Evolutionary conservation across 352 stramenopile genomes (phyloP).

Genomic region (Phytophthora vignae): DNA sequence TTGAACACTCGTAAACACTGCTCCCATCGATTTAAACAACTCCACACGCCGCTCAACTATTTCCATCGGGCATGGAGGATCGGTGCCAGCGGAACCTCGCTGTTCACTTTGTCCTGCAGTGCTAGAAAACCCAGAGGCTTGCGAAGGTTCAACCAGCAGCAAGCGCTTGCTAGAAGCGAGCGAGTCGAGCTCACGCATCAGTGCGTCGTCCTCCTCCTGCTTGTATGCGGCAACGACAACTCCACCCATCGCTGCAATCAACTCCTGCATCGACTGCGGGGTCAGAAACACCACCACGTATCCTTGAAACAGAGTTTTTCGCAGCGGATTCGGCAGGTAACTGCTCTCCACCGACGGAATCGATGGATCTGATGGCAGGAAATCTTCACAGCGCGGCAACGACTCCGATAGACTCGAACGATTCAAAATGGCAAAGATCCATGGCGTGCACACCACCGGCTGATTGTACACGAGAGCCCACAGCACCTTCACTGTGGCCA

Average conservation of each 20-base stretch:
- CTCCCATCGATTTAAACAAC: constrained; percentile 68
- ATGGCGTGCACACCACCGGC: constrained; percentile 81
- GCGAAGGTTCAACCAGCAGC: constrained; percentile 68
- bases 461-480: constrained; percentile 90
- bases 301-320: constrained; percentile 78
- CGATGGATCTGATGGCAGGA: constrained; percentile 65
- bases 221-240: constrained; percentile 72
- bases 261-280: constrained; percentile 78
- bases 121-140: constrained; percentile 63
- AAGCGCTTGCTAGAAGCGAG: constrained; percentile 56
- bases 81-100: constrained; percentile 13
- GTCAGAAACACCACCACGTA: constrained; percentile 80
- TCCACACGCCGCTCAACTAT: constrained; percentile 67
- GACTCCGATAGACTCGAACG: constrained; percentile 79
- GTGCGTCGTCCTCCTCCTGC: constrained; percentile 57
- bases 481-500: constrained; percentile 87
- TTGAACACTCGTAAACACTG: constrained; percentile 80
- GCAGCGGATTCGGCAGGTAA: constrained; percentile 79
- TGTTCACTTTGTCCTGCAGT: constrained; percentile 62
- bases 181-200: constrained; percentile 68
- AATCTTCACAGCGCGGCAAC: constrained; percentile 80
- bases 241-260: constrained; percentile 80
- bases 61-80: constrained; percentile 19
- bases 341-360: constrained; percentile 66
- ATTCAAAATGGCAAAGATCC: constrained; percentile 81